A percentile compares a stretch with the other conserved stretches of the same genome.
These are phyloP conservation scores for Kazachstania sp. DNA, from an alignment of 1,139 yeast species.

Conservation along the genomic window DNA sequence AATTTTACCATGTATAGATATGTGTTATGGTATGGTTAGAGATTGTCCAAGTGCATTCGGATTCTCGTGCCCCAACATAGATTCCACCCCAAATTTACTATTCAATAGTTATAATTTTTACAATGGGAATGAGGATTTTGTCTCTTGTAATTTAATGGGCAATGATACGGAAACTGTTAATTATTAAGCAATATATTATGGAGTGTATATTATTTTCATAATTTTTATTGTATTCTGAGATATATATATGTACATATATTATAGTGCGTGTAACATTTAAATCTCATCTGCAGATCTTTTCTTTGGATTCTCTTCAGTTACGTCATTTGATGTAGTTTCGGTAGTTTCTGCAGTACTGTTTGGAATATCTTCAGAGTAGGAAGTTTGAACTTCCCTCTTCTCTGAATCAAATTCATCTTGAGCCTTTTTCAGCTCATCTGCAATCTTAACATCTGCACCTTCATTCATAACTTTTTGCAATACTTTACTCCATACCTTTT, in stretches of 20 bases:
- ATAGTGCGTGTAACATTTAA: too few species aligned
- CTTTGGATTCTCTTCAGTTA: neutral
- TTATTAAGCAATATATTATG: neutral
- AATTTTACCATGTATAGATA: slow-evolving; percentile 74
- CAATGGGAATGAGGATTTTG: slow-evolving; percentile 29
- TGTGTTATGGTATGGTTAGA: slow-evolving; percentile 69
- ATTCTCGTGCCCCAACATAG: slow-evolving; percentile 56
- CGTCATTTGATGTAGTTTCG: neutral
- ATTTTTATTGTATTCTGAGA: too few species aligned
- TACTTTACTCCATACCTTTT: slow-evolving; percentile 57
- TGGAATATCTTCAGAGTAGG: neutral
- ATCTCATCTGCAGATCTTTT: slow-evolving; percentile 2
- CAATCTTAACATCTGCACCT: slow-evolving; percentile 35
- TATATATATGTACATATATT: too few species aligned
- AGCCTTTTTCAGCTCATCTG: slow-evolving; percentile 23
- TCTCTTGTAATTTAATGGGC: slow-evolving; percentile 8
- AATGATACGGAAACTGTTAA: slow-evolving; percentile 1
- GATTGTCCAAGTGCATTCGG: slow-evolving; percentile 76
- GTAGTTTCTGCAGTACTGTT: neutral
- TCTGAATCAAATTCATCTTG: slow-evolving; percentile 17
- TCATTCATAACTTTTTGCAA: slow-evolving; percentile 41
- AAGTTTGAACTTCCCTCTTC: slow-evolving; percentile 1
- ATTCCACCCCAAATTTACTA: slow-evolving; percentile 32
- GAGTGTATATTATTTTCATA: neutral
- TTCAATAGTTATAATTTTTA: slow-evolving; percentile 45